Percentiles rank a stretch among this genome's conserved stretches.
Conservation (phyloP, 306 rosid genomes). For the Medicago truncatula region MtrunA17r5.0-ANR NC_053045.1:59077501-59078000, state of each 20-base stretch:
- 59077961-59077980: neutral
- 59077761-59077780: conserved; percentile 77
- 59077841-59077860: conserved; percentile 72
- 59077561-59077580: conserved; percentile 75
- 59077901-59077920: conserved; percentile 54
- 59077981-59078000: conserved; percentile 5
- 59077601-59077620: conserved; percentile 68
- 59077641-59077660: conserved; percentile 64
- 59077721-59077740: conserved; percentile 88
- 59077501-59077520: conserved; percentile 69
- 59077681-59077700: conserved; percentile 67
- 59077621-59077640: conserved; percentile 88
- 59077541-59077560: conserved; percentile 80
- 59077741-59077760: conserved; percentile 90
- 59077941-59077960: conserved; percentile 5
- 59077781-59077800: conserved; percentile 71
- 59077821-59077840: conserved; percentile 64
- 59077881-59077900: conserved; percentile 48
- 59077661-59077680: conserved; percentile 57
- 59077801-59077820: conserved; percentile 63
- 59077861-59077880: conserved; percentile 73
- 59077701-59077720: conserved; percentile 77
- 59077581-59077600: conserved; percentile 74
- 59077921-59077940: conserved; percentile 8
- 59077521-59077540: conserved; percentile 84